Conservation (phyloP, 2,329 filamentous ascomycete genomes). For the Lachnellula subtilissima region DNA sequence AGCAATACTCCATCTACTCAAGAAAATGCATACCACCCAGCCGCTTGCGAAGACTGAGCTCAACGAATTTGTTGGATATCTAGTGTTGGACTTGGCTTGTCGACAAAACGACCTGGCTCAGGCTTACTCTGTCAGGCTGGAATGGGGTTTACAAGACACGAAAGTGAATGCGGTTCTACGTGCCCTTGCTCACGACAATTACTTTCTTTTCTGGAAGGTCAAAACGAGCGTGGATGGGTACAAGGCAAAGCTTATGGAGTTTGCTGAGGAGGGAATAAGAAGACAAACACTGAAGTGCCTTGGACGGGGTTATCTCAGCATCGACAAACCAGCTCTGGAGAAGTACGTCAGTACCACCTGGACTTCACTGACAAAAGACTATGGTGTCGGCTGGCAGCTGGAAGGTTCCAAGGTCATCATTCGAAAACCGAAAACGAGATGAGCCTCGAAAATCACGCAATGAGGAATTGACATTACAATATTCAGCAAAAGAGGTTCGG, state of each 20-base stretch:
- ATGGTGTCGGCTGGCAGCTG: constrained; percentile 81
- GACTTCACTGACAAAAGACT: constrained; percentile 60
- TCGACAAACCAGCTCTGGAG: constrained; percentile 66
- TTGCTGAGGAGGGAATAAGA: constrained; percentile 69
- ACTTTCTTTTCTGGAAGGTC: constrained; percentile 69
- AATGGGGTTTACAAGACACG: constrained; percentile 59
- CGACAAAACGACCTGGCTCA: constrained; percentile 69
- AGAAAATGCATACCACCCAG: constrained; percentile 61
- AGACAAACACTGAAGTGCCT: constrained; percentile 81
- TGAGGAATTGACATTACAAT: no score
- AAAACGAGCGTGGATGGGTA: constrained; percentile 74
- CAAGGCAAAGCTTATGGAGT: constrained; percentile 73
- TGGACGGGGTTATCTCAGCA: constrained; percentile 72
- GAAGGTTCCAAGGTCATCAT: constrained; percentile 73
- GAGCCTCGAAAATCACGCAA: constrained; percentile 10
- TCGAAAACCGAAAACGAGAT: constrained; percentile 50
- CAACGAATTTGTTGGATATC: constrained; percentile 73
- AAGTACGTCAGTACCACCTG: constrained; percentile 64
- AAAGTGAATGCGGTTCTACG: constrained; percentile 64
- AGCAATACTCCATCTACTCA: constrained; percentile 74
- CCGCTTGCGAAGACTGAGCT: constrained; percentile 68
- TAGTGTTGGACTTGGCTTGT: constrained; percentile 85
- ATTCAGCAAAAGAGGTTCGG: background rate
- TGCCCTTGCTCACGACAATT: constrained; percentile 77
- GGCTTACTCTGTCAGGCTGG: constrained; percentile 63